phyloP scores from a whole-genome alignment of 2,329 filamentous ascomycete genomes.

The Neonectria coccinea region DNA sequence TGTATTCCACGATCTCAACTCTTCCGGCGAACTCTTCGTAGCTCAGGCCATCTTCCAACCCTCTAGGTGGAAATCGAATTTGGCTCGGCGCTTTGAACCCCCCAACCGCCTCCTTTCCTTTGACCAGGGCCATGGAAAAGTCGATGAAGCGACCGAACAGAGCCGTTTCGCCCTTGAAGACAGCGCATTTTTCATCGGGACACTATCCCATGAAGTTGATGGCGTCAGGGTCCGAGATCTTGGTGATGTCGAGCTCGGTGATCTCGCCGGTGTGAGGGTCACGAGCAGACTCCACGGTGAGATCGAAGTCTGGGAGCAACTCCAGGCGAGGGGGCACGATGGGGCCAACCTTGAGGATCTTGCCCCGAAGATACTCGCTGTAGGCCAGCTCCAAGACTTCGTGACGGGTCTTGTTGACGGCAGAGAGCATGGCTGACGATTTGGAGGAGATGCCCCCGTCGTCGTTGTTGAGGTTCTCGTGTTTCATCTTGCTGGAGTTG shows the following conservation, averaged over 20 bases:
- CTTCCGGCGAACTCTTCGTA: slow-evolving; percentile 40
- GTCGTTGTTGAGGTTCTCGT: background rate
- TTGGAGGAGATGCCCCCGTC: background rate
- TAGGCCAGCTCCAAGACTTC: slow-evolving; percentile 32
- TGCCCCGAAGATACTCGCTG: slow-evolving; percentile 30
- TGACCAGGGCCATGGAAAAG: slow-evolving; percentile 26
- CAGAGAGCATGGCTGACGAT: background rate
- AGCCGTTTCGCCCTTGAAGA: slow-evolving; percentile 40
- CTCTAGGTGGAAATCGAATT: slow-evolving; percentile 36
- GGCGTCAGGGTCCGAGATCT: slow-evolving; percentile 26
- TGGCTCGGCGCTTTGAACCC: slow-evolving; percentile 33
- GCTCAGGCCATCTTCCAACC: slow-evolving; percentile 35
- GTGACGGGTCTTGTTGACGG: slow-evolving; percentile 18
- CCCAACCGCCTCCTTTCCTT: slow-evolving; percentile 13
- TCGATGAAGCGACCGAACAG: slow-evolving; percentile 37
- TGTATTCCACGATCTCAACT: slow-evolving; percentile 45
- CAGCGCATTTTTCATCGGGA: slow-evolving; percentile 32
- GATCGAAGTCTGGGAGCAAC: slow-evolving; percentile 31
- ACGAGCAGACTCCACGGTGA: slow-evolving; percentile 26
- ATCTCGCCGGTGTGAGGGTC: slow-evolving; percentile 20
- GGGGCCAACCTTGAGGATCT: slow-evolving; percentile 10
- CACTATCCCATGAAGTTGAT: slow-evolving; percentile 44
- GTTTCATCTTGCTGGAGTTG: background rate
- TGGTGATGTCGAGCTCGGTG: slow-evolving; percentile 28
- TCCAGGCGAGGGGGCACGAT: slow-evolving; percentile 22